Conservation (phyloP, 768 basidiomycete species). For the Russula emetica region DNA sequence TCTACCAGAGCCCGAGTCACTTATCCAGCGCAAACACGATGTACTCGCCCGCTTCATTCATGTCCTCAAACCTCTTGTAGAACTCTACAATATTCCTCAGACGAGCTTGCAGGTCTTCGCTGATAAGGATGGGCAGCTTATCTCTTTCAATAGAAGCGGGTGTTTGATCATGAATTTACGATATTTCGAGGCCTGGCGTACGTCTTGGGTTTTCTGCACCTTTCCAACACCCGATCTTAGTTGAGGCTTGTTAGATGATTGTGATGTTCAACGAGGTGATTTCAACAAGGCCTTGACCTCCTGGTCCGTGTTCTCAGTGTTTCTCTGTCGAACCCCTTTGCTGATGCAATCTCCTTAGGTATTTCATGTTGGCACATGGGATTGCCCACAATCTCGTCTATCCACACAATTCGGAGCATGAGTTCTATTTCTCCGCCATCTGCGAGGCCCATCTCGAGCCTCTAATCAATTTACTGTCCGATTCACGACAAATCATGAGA, state of each 20-base stretch:
- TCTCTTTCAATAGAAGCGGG: slow-evolving; percentile 90
- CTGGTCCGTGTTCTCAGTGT: slow-evolving; percentile 46
- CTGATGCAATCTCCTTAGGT: slow-evolving; percentile 46
- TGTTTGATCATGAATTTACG: slow-evolving; percentile 85
- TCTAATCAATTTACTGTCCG: slow-evolving; percentile 30
- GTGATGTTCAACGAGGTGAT: slow-evolving; percentile 51
- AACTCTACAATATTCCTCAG: slow-evolving; percentile 70
- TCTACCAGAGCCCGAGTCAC: slow-evolving; percentile 45
- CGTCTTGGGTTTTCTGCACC: slow-evolving; percentile 34
- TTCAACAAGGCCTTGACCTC: slow-evolving; percentile 67
- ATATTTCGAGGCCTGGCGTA: slow-evolving; percentile 84
- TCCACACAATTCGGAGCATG: slow-evolving; percentile 86
- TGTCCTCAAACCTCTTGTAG: slow-evolving; percentile 58
- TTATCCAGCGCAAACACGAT: slow-evolving; percentile 53
- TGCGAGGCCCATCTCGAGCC: slow-evolving; percentile 60
- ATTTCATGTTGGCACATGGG: slow-evolving; percentile 88
- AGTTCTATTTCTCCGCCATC: slow-evolving; percentile 90
- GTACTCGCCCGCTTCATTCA: slow-evolving; percentile 67
- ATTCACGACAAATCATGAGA: background rate
- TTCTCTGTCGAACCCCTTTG: slow-evolving; percentile 1
- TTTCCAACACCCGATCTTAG: background rate
- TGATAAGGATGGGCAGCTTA: slow-evolving; percentile 71
- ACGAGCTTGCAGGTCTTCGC: slow-evolving; percentile 82
- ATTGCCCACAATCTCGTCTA: slow-evolving; percentile 88
- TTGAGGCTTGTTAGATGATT: slow-evolving; percentile 54